Evolutionary conservation across 1,139 yeast genomes (phyloP).

Genomic region (Nakaseomyces bracarensis): DNA sequence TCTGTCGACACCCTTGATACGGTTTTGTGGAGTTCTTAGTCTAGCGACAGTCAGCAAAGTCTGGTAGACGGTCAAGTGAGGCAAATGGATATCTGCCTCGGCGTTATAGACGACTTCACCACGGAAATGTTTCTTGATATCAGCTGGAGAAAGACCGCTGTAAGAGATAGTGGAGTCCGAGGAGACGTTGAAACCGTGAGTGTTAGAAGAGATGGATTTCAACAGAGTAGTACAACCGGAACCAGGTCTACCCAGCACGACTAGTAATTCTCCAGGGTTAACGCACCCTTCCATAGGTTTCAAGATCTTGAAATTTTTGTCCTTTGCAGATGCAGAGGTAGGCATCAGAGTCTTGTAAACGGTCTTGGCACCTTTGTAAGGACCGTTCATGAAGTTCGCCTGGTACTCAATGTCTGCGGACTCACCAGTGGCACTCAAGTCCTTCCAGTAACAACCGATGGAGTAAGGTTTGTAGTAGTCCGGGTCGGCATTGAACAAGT

Average conservation of each 20-base stretch:
- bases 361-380: conserved; percentile 21
- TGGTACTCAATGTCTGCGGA: conserved; percentile 76
- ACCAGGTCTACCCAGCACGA: conserved; percentile 72
- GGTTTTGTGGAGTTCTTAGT: conserved; percentile 32
- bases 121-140: conserved; percentile 41
- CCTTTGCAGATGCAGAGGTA: conserved; percentile 16
- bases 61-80: conserved; percentile 41
- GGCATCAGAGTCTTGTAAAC: conserved; percentile 20
- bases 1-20: conserved; percentile 34
- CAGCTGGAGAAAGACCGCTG: conserved; percentile 39
- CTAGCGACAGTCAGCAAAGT: conserved; percentile 32
- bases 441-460: conserved; percentile 57
- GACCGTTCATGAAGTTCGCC: conserved; percentile 52
- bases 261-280: conserved; percentile 61
- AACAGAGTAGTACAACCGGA: conserved; percentile 72
- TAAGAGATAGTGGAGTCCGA: conserved; percentile 33
- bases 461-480: conserved; percentile 53
- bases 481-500: conserved; percentile 46
- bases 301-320: conserved; percentile 42
- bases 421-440: conserved; percentile 61
- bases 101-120: conserved; percentile 51
- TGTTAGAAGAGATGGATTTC: conserved; percentile 57
- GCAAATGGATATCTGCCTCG: conserved; percentile 42
- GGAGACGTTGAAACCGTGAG: conserved; percentile 57
- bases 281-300: conserved; percentile 57